Base-by-base conservation (phyloP, 2,329 filamentous ascomycete species). In the Aureobasidium pullulans region DNA sequence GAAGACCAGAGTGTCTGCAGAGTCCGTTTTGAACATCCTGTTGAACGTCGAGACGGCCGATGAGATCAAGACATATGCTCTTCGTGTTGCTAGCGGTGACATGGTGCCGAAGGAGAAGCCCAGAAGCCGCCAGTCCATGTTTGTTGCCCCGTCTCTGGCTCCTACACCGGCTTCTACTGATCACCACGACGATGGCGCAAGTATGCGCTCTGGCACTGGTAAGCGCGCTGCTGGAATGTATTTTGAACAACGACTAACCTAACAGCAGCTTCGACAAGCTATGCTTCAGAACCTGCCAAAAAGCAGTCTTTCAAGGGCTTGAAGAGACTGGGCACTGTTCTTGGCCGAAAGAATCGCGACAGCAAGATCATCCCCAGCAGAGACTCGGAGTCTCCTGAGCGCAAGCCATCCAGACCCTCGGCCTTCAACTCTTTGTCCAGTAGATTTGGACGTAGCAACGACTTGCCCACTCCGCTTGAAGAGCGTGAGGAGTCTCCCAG, bases 41-140 rank as follows among this genome's bases (percentile, higher is more conserved):
- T 79, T 99, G 53, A 94, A 96, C 70, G 84, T 96, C 43, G 87
- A 90, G 70, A 96, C 92, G 0, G 83, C 85, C 16, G 88, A 88
- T 68, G 94, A 99, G 76, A 93, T 99, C 63, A 87, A 86, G 66
- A 84, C 81, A 32, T 95, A 91, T 72, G 76, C 79, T 1, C 69
- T 80, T 59, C 73, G 72, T 62, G 72, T 73, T 56, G 72, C 73
- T 56, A 58, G 54, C 16, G 54, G 54, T 6, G 54, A 58, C 23
- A 39, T 42, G 34, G 34, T 49, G n/a, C 54, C 54, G 0, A 58
- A 7, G 29, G 44, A 48, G 34, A 58, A 49, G 36, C 13, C 43
- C 28, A 39, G 54, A 23, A 49, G 28, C 54, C 54, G 54, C 10
- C 54, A 58, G 23, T 58, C 54, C 43, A 49, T 49, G 4, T 58